Conservation (phyloP, 75 land plant species). For the Selaginella moellendorffii region DNA sequence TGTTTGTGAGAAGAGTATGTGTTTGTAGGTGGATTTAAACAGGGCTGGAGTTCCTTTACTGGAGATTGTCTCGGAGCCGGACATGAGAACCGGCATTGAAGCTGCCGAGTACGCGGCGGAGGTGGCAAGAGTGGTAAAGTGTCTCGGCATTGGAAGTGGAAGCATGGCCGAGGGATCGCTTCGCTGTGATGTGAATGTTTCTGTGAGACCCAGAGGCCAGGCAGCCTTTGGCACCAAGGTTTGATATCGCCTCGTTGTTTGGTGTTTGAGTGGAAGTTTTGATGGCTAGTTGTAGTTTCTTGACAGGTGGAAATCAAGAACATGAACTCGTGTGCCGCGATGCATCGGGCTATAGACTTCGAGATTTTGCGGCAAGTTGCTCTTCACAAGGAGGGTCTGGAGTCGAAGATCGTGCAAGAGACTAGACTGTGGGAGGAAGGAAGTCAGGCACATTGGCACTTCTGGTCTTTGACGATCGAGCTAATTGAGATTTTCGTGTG, state of each 20-base stretch:
- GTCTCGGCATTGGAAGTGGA: constrained; percentile 84
- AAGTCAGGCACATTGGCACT: constrained; percentile 36
- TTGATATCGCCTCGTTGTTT: too few relatives aligned
- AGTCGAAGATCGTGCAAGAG: constrained; percentile 68
- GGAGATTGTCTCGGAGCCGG: constrained; percentile 94
- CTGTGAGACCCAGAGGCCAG: constrained; percentile 68
- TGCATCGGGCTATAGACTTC: constrained; percentile 84
- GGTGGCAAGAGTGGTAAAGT: constrained; percentile 69
- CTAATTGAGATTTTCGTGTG: not conserved
- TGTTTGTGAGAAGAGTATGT: not conserved
- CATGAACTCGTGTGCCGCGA: constrained; percentile 87
- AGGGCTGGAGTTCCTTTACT: constrained; percentile 93
- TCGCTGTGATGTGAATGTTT: constrained; percentile 93
- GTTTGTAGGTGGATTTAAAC: constrained; percentile 70
- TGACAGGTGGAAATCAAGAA: constrained; percentile 90
- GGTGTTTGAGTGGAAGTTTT: too few relatives aligned
- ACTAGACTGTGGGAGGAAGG: constrained; percentile 96
- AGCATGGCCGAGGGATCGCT: constrained; percentile 95
- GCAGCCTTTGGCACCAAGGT: constrained; percentile 85
- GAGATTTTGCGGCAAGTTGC: constrained; percentile 66
- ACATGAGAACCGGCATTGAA: constrained; percentile 83
- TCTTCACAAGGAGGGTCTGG: constrained; percentile 57
- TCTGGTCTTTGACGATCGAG: not conserved
- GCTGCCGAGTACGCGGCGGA: constrained; percentile 97
- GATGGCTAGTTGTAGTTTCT: not conserved